phyloP scores from a whole-genome alignment of 2,329 filamentous ascomycete genomes.

The Emergomyces orientalis region DNA sequence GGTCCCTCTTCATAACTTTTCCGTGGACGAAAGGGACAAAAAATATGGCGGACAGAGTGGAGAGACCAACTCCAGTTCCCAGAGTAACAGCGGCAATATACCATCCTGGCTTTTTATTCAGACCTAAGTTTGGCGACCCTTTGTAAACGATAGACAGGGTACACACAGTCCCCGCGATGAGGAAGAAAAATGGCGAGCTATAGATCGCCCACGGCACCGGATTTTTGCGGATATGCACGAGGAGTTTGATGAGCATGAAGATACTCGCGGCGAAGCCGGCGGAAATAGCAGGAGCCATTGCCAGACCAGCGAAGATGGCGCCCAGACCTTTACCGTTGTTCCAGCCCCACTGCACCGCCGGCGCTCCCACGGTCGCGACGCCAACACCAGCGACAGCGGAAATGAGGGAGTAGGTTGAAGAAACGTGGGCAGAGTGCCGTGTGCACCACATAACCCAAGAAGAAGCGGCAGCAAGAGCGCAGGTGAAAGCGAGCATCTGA shows the following conservation, averaged over 20 bases:
- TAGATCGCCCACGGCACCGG: constrained; percentile 64
- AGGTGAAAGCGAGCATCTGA: constrained; percentile 59
- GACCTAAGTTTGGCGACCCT: constrained; percentile 59
- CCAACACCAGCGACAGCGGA: constrained; percentile 61
- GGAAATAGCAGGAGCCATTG: constrained; percentile 61
- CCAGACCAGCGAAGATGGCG: constrained; percentile 61
- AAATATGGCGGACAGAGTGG: constrained; percentile 54
- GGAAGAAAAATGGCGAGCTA: constrained; percentile 66
- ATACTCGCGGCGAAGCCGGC: constrained; percentile 57
- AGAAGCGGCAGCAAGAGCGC: constrained; percentile 55
- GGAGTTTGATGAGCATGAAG: constrained; percentile 62
- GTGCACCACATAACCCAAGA: constrained; percentile 77
- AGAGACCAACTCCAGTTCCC: constrained; percentile 53
- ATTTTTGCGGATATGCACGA: constrained; percentile 63
- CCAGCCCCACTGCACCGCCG: constrained; percentile 60
- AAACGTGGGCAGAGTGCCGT: constrained; percentile 61
- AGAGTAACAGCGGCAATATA: constrained; percentile 59
- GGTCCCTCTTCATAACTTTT: constrained; percentile 60
- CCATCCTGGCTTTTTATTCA: constrained; percentile 55
- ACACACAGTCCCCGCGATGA: constrained; percentile 64
- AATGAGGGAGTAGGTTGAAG: constrained; percentile 62
- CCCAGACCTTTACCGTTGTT: constrained; percentile 58
- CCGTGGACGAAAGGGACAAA: constrained; percentile 63
- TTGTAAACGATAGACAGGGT: constrained; percentile 74
- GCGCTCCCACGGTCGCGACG: constrained; percentile 55